A percentile compares a stretch with the other conserved stretches of the same genome.
Conservation (phyloP, 371 early-diverging fungal species). For the Mycotypha africana region DNA sequence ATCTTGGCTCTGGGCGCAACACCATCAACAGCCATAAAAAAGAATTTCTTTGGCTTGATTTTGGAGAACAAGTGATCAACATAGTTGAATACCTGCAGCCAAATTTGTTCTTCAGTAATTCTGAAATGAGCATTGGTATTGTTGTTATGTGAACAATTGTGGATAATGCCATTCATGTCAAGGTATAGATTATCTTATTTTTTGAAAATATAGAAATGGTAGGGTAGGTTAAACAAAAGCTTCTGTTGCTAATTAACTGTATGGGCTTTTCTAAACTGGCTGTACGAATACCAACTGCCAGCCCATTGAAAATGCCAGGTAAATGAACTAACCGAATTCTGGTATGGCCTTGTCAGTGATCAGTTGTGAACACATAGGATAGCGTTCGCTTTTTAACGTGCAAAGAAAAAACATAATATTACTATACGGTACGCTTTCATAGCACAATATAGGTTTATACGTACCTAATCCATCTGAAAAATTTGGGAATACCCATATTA, state of each 20-base stretch:
- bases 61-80: conserved; percentile 92
- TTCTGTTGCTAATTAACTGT: too few relatives aligned
- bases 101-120: conserved; percentile 91
- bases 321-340: conserved; percentile 76
- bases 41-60: conserved; percentile 90
- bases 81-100: conserved; percentile 91
- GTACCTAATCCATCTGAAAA: conserved; percentile 87
- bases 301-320: too few relatives aligned
- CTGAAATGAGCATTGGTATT: conserved; percentile 70
- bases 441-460: background rate
- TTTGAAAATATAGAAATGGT: background rate
- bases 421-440: background rate
- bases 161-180: conserved; percentile 99
- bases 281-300: too few relatives aligned
- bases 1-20: conserved; percentile 99
- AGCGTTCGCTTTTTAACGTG: conserved; percentile 74
- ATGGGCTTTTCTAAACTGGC: too few relatives aligned
- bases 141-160: conserved; percentile 97
- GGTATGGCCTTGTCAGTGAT: conserved; percentile 86
- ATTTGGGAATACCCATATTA: conserved; percentile 83
- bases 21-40: conserved; percentile 97
- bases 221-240: too few relatives aligned
- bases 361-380: conserved; percentile 90
- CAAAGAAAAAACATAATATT: background rate
- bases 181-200: conserved; percentile 86